Base-by-base conservation (phyloP, 2,329 filamentous ascomycete genomes). In the Rutstroemia sp. region DNA sequence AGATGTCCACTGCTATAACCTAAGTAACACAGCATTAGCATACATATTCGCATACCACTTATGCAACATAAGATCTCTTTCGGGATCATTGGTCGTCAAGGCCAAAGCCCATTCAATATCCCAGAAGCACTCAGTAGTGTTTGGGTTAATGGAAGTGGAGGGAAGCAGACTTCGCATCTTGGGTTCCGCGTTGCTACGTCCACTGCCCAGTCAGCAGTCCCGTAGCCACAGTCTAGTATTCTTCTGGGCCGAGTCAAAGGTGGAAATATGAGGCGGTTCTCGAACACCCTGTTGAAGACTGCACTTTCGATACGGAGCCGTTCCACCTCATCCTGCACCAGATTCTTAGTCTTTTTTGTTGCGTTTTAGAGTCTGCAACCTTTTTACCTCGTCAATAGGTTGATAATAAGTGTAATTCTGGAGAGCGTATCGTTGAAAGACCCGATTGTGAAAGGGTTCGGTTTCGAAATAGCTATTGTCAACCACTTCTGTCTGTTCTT, bases 221-320 rank as follows among this genome's bases (percentile, higher is more conserved):
- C 87, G 69, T 82, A 87, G 0, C 87, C 87, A 63, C 86, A 89
- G 57, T 91, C 87, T 27, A 91, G 75, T 44, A 90, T 78, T 64
- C 78, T 79, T 62, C 74, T 73, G 23, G 80, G 78, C 27, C 75
- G 73, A 46, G 69, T 71, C 49, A 89, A 73, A 5, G 84, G 84
- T n/a, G 87, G 85, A 59, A 90, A 88, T 64, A 90, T 79, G 25
- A 88, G 73, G 61, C 82, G 78, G 57, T 79, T 73, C 61, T 89
- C 84, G 67, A 90, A 89, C 52, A 87, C 73, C 61, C 72, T 77
- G 59, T 74, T 77, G 61, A 89, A 78, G 19, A 88, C 76, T 45
- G 73, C 72, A 67, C 90, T 84, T 70, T 86, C 78, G 56, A 80
- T 71, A 55, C 82, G 79, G 57, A 88, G 76, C 53, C 86, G 79